phyloP scores from a whole-genome alignment of 371 early-diverging fungal species.

The Ecytonucleospora hepatopenaei region DNA sequence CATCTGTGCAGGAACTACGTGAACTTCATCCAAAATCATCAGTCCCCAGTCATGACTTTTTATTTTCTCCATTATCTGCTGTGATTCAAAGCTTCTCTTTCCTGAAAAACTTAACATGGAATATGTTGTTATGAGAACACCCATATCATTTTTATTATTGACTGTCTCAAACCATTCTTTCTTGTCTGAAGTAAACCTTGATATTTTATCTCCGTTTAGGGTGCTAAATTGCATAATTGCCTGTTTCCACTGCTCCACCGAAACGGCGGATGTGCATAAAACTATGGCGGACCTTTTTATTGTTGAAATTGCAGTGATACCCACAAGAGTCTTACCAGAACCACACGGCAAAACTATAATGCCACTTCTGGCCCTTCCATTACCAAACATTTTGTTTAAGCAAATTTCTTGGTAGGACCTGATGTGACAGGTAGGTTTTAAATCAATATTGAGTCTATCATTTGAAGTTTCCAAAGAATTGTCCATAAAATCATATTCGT shows the following conservation, averaged over 20 bases:
- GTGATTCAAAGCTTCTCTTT: slow-evolving; percentile 81
- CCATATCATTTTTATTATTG: slow-evolving; percentile 61
- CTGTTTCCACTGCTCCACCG: slow-evolving; percentile 94
- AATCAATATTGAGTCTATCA: slow-evolving; percentile 75
- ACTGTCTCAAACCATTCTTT: slow-evolving; percentile 64
- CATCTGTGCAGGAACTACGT: slow-evolving; percentile 97
- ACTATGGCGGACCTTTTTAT: slow-evolving; percentile 87
- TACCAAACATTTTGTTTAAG: slow-evolving; percentile 97
- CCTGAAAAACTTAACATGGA: slow-evolving; percentile 88
- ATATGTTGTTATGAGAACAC: slow-evolving; percentile 88
- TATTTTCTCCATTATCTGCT: slow-evolving; percentile 87
- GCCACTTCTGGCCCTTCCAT: slow-evolving; percentile 86
- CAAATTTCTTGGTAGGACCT: slow-evolving; percentile 94
- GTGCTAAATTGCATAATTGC: slow-evolving; percentile 87
- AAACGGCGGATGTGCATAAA: slow-evolving; percentile 83
- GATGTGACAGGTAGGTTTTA: slow-evolving; percentile 82
- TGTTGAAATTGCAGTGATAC: slow-evolving; percentile 94
- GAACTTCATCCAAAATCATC: slow-evolving; percentile 91
- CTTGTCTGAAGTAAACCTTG: slow-evolving; percentile 81
- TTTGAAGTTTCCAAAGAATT: slow-evolving; percentile 61
- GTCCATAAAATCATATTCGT: slow-evolving; percentile 94
- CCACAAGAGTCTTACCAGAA: slow-evolving; percentile 95
- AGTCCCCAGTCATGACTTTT: slow-evolving; percentile 88
- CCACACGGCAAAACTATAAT: slow-evolving; percentile 98
- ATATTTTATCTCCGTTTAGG: slow-evolving; percentile 74